Evolutionary conservation across 768 basidiomycete genomes (phyloP).

Genomic region (Dacryopinax spathularia): DNA sequence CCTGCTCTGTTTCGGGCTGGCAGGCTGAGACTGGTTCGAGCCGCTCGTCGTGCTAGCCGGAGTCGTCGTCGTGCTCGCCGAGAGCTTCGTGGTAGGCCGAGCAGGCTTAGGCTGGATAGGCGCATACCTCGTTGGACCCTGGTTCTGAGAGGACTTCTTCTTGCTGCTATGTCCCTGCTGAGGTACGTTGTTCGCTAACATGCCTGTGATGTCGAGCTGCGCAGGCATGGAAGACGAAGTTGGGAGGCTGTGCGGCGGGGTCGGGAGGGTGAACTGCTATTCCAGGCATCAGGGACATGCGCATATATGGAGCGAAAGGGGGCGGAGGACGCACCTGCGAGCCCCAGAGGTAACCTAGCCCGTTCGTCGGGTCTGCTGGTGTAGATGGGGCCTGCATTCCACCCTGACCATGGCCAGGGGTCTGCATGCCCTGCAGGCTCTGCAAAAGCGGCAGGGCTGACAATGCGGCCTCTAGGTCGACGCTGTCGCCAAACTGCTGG

Average conservation of each 20-base stretch:
- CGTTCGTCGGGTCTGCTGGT: not conserved
- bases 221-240: not conserved
- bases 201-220: not conserved
- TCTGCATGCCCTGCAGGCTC: not conserved
- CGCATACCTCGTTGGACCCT: not conserved
- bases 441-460: not conserved
- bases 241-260: not conserved
- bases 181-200: not conserved
- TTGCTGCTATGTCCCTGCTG: not conserved
- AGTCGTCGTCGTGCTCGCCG: not conserved
- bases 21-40: not conserved
- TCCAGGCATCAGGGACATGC: not conserved
- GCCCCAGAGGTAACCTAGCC: not conserved
- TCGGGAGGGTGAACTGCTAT: conserved; percentile 2
- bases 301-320: not conserved
- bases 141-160: not conserved
- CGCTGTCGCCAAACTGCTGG: conserved; percentile 4
- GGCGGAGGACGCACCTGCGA: not conserved
- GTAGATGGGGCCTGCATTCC: not conserved
- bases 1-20: not conserved
- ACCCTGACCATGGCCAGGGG: not conserved
- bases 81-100: not conserved
- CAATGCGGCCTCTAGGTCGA: not conserved
- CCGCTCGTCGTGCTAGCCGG: conserved; percentile 1
- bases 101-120: not conserved